phyloP scores from a whole-genome alignment of 345 rosid species.

The Ricinus communis region DNA sequence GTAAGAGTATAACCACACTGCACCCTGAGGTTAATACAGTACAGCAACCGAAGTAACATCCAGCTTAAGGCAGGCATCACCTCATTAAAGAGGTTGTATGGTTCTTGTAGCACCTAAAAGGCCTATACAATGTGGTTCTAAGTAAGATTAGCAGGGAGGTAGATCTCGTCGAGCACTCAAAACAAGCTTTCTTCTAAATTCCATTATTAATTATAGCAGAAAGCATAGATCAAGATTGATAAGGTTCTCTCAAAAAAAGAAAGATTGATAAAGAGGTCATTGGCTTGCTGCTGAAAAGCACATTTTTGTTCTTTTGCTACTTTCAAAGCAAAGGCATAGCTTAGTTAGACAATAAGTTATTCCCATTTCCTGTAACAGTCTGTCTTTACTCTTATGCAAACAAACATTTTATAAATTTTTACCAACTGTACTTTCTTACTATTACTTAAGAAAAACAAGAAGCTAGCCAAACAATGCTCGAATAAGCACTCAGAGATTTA shows the following conservation, averaged over 20 bases:
- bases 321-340: no score
- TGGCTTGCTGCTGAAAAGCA: not conserved
- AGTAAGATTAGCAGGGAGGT: not conserved
- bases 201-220: not conserved
- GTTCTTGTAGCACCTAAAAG: not conserved
- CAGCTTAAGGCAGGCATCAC: not conserved
- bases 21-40: not conserved
- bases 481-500: not conserved
- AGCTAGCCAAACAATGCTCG: not conserved
- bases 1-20: not conserved
- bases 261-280: no score
- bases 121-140: not conserved
- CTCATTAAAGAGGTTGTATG: not conserved
- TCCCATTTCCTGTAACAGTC: no score
- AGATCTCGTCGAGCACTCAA: not conserved
- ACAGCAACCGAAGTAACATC: constrained; percentile 7
- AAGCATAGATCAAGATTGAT: not conserved
- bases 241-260: not conserved
- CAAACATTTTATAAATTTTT: not conserved
- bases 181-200: not conserved
- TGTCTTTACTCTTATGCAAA: not conserved
- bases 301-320: no score
- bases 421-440: not conserved
- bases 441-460: not conserved
- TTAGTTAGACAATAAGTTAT: no score